Base-by-base conservation (phyloP, 164 flowering plant genomes). In the Protea cynaroides region DNA sequence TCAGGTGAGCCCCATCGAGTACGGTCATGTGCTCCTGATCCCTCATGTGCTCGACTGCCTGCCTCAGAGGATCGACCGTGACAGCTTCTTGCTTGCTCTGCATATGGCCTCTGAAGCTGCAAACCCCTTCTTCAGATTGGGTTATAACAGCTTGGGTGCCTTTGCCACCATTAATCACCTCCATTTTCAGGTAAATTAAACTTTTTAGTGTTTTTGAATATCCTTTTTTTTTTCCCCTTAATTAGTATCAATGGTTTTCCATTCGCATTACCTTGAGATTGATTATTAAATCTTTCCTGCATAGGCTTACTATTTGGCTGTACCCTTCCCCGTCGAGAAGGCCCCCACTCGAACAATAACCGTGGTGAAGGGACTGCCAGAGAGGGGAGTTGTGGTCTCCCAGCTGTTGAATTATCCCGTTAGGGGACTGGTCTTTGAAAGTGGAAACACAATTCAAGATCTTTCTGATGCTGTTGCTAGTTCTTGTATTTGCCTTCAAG, bases 91-190 rank as follows among this genome's bases (percentile, higher is more conserved):
- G 78, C 85, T 90, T 64, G 93, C 98, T 21, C 80, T 86, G 22
- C 64, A 83, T 66, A 82, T 92, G 95, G 96, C 95, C 38, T 65
- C 62, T 0, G 95, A 89, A 80, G 90, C 89, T 2, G 87, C 72
- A 8, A 75, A 80, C 72, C 96, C 96, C 8, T 88, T 67, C 79
- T 92, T 92, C 70, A 76, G 96, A 23, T 64, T 92, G 65, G 98
- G 98, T 25, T 92, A 92, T 80, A 92, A 92, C 76, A 92, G 98
- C 72, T 76, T 92, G 80, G 96, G 98, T 74, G 95, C 98, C 21
- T 89, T 92, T 81, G 98, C 98, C 57, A 92, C 96, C 57, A 86
- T 92, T 57, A 92, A 92, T 74, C 98, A 92, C 70, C 91, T 89
- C 50, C 98, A 92, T 61, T 92, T 92, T 69, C 94, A 87, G 86